Percentiles rank a stretch among this genome's conserved stretches.
Evolutionary conservation across 1,284 basidiomycete species (phyloP).

Genomic region (Chiua sp.): DNA sequence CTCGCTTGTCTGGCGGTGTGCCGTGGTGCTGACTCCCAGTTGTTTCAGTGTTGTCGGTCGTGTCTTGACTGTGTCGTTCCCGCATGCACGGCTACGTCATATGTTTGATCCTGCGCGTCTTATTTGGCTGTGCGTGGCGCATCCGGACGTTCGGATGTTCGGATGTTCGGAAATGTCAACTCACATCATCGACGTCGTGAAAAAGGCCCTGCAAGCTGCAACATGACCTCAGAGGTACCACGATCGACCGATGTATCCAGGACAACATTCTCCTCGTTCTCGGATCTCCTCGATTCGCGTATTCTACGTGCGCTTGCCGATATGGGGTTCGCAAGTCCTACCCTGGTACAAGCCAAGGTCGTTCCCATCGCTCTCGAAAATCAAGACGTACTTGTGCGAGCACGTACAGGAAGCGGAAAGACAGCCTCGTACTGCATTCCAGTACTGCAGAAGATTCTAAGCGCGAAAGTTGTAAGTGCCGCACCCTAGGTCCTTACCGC

Average conservation of each 20-base stretch:
- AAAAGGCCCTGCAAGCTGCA: background rate
- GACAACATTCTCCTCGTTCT: conserved; percentile 68
- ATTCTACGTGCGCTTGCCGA: conserved; percentile 83
- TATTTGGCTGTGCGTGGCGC: too few species aligned
- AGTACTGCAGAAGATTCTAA: conserved; percentile 87
- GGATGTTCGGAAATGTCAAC: too few species aligned
- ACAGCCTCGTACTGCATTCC: conserved; percentile 97
- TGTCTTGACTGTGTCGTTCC: too few species aligned
- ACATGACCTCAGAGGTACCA: background rate
- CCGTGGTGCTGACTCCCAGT: too few species aligned
- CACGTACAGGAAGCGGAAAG: conserved; percentile 96
- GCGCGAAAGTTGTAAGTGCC: conserved; percentile 75
- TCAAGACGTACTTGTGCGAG: conserved; percentile 92
- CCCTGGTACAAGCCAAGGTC: conserved; percentile 80
- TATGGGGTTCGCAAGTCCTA: conserved; percentile 82
- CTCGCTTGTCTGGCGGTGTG: too few species aligned
- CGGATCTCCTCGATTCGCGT: conserved; percentile 77
- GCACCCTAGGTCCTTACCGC: background rate
- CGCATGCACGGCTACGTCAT: too few species aligned
- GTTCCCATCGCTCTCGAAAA: conserved; percentile 91
- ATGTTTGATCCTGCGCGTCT: background rate
- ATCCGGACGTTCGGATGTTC: too few species aligned
- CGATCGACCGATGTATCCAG: conserved; percentile 46
- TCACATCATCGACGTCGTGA: background rate
- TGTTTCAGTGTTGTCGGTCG: too few species aligned